A percentile compares a stretch with the other conserved stretches of the same genome.
phyloP scores from a whole-genome alignment of 2,329 filamentous ascomycete genomes.

The Fusarium mundagurra region DNA sequence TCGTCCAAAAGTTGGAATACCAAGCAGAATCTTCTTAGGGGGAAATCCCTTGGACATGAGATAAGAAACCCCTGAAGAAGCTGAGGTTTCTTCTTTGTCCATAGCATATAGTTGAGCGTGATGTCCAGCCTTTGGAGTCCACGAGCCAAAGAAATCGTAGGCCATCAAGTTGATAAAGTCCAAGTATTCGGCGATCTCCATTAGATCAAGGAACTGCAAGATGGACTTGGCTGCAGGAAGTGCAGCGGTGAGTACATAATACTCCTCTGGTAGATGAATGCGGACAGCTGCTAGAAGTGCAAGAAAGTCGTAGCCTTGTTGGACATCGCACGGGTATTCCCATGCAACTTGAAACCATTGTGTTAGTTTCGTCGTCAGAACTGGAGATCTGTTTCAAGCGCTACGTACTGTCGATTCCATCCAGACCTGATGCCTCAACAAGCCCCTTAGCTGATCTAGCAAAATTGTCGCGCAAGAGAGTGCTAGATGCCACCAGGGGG shows the following conservation, averaged over 20 bases:
- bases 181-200: constrained; percentile 69
- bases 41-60: constrained; percentile 73
- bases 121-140: constrained; percentile 74
- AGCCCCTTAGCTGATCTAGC: constrained; percentile 72
- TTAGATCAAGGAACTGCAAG: constrained; percentile 75
- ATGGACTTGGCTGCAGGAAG: constrained; percentile 74
- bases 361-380: constrained; percentile 14
- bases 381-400: background rate
- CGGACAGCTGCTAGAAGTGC: constrained; percentile 74
- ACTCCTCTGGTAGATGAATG: constrained; percentile 72
- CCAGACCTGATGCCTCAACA: constrained; percentile 72
- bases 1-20: constrained; percentile 79
- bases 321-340: constrained; percentile 75
- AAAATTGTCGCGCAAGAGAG: constrained; percentile 73
- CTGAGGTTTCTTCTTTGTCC: constrained; percentile 69
- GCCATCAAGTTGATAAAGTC: constrained; percentile 83
- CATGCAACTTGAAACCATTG: constrained; percentile 71
- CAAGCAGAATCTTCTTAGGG: constrained; percentile 76
- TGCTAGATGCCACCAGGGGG: constrained; percentile 70
- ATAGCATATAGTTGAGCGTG: constrained; percentile 79
- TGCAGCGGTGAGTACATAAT: constrained; percentile 76
- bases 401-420: constrained; percentile 73
- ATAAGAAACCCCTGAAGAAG: constrained; percentile 73
- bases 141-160: constrained; percentile 81
- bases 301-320: constrained; percentile 77